Evolutionary conservation across 176 grass and related monocot species (phyloP).

Genomic region (Ampelocalamus luodianensis): DNA sequence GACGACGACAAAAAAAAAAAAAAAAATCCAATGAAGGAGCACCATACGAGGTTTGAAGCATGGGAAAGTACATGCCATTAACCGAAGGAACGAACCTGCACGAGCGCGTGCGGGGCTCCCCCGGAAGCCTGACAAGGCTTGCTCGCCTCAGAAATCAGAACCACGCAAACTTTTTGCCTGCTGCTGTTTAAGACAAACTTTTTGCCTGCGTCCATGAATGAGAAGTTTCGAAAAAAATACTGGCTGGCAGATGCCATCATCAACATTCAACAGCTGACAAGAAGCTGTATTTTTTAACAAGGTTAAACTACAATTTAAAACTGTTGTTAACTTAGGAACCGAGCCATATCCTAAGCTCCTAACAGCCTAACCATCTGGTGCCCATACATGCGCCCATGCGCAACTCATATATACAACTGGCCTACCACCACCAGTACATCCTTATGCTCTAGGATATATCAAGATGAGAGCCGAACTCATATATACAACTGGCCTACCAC

Average conservation of each 20-base stretch:
- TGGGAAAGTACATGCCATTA: neutral
- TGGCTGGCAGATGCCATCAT: neutral
- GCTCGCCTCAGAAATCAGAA: neutral
- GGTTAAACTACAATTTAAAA: neutral
- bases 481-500: constrained; percentile 30
- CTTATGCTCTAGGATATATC: constrained; percentile 5
- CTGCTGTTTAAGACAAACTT: neutral
- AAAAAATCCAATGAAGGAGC: neutral
- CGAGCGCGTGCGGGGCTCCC: neutral
- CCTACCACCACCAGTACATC: neutral
- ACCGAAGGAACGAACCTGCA: neutral
- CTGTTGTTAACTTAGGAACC: neutral
- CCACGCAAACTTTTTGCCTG: neutral
- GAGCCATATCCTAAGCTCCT: constrained; percentile 14
- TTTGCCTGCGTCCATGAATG: too few relatives aligned
- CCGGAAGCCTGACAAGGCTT: neutral
- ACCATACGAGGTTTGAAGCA: neutral
- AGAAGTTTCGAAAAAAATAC: neutral
- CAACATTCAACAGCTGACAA: neutral
- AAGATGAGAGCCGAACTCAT: neutral
- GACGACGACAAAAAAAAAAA: too few relatives aligned
- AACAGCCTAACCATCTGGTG: neutral
- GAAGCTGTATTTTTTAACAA: neutral
- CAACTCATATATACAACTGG: constrained; percentile 36
- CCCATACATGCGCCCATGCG: neutral